Base-by-base conservation (phyloP, 2,329 filamentous ascomycete species). In the Cladobotryum mycophilum region DNA sequence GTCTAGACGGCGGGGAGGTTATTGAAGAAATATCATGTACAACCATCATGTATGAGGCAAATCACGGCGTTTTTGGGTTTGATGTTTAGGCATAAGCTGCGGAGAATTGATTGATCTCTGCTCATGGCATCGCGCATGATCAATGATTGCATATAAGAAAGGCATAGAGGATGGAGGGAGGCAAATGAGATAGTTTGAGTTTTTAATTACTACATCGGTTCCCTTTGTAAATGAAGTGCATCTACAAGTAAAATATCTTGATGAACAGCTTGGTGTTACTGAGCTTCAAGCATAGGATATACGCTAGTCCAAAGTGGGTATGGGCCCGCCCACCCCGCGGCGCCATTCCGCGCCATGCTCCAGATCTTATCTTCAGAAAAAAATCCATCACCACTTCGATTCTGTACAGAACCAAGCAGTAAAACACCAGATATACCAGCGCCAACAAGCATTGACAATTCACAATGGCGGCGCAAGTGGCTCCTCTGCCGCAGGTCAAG, bases 381-480 rank as follows among this genome's bases (percentile, higher is more conserved):
- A 66, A 63, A 55, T 44, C 36, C 43, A 47, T 49, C 46, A 52
- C 49, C 38, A 53, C 41, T 49, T 42, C 38, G 45, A 37, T 30
- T 30, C 25, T 6, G 25, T 30, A 8, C 25, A 30, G 25, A 30
- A 30, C 25, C 25, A 30, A 30, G 25, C 9, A 7, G 25, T 8
- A 30, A 30, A 30, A 7, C 25, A 7, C 25, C 25, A 30, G 25
- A 30, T 30, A 34, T n/a, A 36, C 17, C 41, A 9, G 30, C 35
- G 47, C 37, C 41, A 18, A 47, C 40, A 53, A 38, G 47, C 33
- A 48, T 44, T 38, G 18, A 20, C 36, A 46, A 59, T 33, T 35
- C 53, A 59, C 56, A 66, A 96, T 96, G 90, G 90, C 91, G 61
- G 88, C 90, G 63, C 85, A 89, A 73, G 88, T 95, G 62, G 81